Percentiles rank a stretch among this genome's conserved stretches.
Conservation (phyloP, 208 protist genomes). For the Leishmania arabica region DNA sequence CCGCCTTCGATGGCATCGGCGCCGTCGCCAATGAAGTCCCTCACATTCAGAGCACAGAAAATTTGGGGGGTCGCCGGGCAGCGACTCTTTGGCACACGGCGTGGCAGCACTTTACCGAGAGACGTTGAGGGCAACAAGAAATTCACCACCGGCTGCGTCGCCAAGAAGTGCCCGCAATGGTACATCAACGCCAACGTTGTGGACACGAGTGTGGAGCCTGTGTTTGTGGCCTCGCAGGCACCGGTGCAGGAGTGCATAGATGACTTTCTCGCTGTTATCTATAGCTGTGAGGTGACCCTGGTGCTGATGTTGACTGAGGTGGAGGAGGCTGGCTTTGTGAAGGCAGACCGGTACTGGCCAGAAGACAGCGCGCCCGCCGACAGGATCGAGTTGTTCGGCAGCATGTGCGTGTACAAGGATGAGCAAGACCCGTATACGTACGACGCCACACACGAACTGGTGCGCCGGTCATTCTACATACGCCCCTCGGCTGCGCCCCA, state of each 20-base stretch:
- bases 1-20: not conserved
- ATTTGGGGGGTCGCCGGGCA: constrained; percentile 3
- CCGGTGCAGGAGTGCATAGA: constrained; percentile 58
- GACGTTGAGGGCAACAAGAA: not conserved
- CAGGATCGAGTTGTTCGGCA: constrained; percentile 19
- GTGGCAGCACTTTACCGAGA: not conserved
- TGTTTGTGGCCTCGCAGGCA: constrained; percentile 84
- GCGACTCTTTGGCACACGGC: constrained; percentile 14
- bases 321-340: constrained; percentile 55
- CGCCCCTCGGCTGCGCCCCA: constrained; percentile 14
- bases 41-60: not conserved
- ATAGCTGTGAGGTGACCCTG: constrained; percentile 50
- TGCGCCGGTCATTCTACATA: constrained; percentile 31
- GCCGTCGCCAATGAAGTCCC: not conserved
- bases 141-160: not conserved
- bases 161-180: constrained; percentile 11
- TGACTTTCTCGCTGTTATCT: constrained; percentile 60
- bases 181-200: constrained; percentile 77
- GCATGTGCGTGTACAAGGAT: constrained; percentile 44
- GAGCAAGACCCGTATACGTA: constrained; percentile 34
- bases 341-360: constrained; percentile 88
- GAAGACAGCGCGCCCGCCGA: constrained; percentile 18
- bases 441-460: constrained; percentile 24
- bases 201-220: constrained; percentile 37
- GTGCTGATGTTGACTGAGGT: constrained; percentile 81